Evolutionary conservation across 208 protist genomes (phyloP).

Genomic region (Trichomonas gallinae): DNA sequence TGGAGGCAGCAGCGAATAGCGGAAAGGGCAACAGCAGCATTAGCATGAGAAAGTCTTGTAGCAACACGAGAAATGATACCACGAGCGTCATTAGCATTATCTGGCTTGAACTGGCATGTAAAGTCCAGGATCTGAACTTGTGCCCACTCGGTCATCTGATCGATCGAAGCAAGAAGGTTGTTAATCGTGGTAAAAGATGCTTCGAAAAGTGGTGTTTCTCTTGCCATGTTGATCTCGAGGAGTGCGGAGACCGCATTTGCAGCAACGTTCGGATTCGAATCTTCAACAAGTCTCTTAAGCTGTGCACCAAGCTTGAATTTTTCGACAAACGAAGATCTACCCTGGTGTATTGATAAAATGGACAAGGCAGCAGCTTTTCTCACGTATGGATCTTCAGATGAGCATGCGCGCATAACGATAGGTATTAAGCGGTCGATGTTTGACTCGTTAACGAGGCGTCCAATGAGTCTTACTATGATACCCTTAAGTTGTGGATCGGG

Average conservation of each 20-base stretch:
- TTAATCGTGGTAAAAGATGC: constrained; percentile 60
- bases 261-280: constrained; percentile 84
- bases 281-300: constrained; percentile 64
- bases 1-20: constrained; percentile 71
- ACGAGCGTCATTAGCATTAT: constrained; percentile 53
- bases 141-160: constrained; percentile 89
- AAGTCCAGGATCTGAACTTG: constrained; percentile 92
- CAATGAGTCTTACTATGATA: background rate
- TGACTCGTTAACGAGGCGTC: background rate
- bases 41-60: constrained; percentile 83
- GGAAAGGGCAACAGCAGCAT: constrained; percentile 85
- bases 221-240: constrained; percentile 65
- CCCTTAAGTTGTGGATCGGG: background rate
- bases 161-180: constrained; percentile 77
- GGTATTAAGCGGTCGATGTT: background rate
- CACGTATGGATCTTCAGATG: constrained; percentile 3
- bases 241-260: constrained; percentile 78
- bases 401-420: background rate
- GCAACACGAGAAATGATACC: constrained; percentile 74
- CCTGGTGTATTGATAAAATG: background rate
- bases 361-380: background rate
- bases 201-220: constrained; percentile 43
- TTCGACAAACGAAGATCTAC: background rate
- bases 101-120: constrained; percentile 50
- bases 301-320: constrained; percentile 6